Conservation (phyloP, 208 protist genomes). For the Leishmania amazonensis region DNA sequence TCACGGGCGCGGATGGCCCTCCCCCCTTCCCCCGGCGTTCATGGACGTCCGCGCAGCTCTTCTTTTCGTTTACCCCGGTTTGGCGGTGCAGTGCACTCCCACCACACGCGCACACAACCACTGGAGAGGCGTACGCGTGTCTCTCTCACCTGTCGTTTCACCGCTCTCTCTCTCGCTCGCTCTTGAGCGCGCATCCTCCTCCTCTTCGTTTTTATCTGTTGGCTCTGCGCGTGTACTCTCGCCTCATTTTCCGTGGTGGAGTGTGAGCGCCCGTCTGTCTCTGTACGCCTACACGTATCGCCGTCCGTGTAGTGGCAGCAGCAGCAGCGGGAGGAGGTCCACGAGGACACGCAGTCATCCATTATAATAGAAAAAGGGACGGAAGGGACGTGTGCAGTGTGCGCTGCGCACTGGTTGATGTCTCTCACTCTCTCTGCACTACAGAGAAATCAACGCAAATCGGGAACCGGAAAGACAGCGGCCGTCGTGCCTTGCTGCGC, state of each 20-base stretch:
- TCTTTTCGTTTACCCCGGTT: too few relatives aligned
- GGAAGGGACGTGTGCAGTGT: background rate
- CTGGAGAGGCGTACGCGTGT: background rate
- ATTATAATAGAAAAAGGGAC: background rate
- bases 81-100: too few relatives aligned
- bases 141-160: background rate
- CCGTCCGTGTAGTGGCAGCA: conserved; percentile 29
- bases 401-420: background rate
- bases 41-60: too few relatives aligned
- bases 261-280: background rate
- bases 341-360: conserved; percentile 3
- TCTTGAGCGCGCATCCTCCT: background rate
- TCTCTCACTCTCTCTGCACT: background rate
- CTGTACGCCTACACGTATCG: conserved; percentile 26
- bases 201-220: conserved; percentile 14
- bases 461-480: background rate
- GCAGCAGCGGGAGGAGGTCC: background rate
- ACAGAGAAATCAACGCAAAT: background rate
- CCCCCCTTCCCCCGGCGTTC: too few relatives aligned
- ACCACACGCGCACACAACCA: conserved; percentile 3
- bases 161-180: background rate
- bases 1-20: background rate
- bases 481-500: background rate
- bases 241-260: background rate
- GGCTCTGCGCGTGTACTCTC: conserved; percentile 6